Base-by-base conservation (phyloP, 176 grass and related monocot species). In the Phragmites australis region DNA sequence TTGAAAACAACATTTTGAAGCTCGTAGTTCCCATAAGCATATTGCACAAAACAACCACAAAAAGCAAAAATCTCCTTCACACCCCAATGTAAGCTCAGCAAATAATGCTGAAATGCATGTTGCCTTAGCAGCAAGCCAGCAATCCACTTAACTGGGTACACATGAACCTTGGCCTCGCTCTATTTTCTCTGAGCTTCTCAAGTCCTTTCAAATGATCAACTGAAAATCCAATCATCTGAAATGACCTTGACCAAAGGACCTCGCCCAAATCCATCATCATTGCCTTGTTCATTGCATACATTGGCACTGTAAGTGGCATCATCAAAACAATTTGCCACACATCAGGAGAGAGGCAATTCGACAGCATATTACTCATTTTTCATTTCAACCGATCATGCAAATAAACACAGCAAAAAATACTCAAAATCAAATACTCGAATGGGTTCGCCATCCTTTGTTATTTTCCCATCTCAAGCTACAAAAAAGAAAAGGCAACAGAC, bases 151-250 rank as follows among this genome's bases (percentile, higher is more conserved):
- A 85, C 76, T 63, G 63, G 11, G 49, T 66, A 50, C 3, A 62
- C 17, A 42, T 64, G 54, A 39, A 85, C 66, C n/a, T 76, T 62
- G 25, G 60, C 50, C 29, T 47, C 65, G 71, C 53, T 81, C 37
- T 83, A 72, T 62, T 85, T 70, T 34, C 25, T 76, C 63, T 40
- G 47, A 67, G 67, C 21, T 32, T 62, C 19, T 60, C 57, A 37
- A 54, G 16, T 70, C 70, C 61, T 70, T 72, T 66, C 29, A 83
- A 40, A 59, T 29, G 55, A 72, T 60, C 55, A 67, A 83, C 45
- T 42, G 14, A 69, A 84, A 68, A 80, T 8, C 45, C 52, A 61
- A 62, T 63, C 39, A 5, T 62, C 43, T 68, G 77, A 80, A 50
- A 62, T 46, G 51, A 53, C 45, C 77, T 80, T 47, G 26, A 66